Conservation (phyloP, 768 basidiomycete species). For the Sporobolomyces phaffii region DNA sequence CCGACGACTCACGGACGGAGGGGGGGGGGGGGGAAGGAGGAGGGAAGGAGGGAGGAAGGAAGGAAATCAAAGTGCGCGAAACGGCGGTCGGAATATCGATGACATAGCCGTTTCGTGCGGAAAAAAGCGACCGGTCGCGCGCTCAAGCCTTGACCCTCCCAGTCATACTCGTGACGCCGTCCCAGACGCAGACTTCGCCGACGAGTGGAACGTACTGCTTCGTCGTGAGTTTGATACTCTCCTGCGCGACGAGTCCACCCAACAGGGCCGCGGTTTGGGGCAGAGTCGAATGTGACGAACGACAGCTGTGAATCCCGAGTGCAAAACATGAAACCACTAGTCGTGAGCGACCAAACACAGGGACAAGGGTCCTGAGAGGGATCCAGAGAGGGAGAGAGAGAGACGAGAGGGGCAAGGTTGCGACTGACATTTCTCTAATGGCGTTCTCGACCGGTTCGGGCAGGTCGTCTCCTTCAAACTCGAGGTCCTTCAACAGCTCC, state of each 20-base stretch:
- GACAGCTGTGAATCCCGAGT: slow-evolving; percentile 54
- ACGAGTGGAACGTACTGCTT: slow-evolving; percentile 82
- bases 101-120: no score
- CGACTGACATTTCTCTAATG: slow-evolving; percentile 40
- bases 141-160: slow-evolving; percentile 21
- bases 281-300: slow-evolving; percentile 70
- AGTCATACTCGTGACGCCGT: slow-evolving; percentile 54
- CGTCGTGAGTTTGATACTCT: slow-evolving; percentile 94
- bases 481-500: slow-evolving; percentile 46
- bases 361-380: no score
- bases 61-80: no score
- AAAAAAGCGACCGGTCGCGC: no score
- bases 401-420: neutral
- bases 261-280: slow-evolving; percentile 90
- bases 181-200: slow-evolving; percentile 73
- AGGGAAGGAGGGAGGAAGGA: no score
- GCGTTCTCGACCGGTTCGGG: slow-evolving; percentile 48
- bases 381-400: neutral
- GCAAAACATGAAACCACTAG: neutral
- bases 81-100: no score
- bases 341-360: neutral
- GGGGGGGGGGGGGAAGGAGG: no score
- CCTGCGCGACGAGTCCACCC: slow-evolving; percentile 90
- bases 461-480: slow-evolving; percentile 47
- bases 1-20: no score